Evolutionary conservation across 164 flowering plant genomes (phyloP).

Genomic region (Aristolochia contorta): DNA sequence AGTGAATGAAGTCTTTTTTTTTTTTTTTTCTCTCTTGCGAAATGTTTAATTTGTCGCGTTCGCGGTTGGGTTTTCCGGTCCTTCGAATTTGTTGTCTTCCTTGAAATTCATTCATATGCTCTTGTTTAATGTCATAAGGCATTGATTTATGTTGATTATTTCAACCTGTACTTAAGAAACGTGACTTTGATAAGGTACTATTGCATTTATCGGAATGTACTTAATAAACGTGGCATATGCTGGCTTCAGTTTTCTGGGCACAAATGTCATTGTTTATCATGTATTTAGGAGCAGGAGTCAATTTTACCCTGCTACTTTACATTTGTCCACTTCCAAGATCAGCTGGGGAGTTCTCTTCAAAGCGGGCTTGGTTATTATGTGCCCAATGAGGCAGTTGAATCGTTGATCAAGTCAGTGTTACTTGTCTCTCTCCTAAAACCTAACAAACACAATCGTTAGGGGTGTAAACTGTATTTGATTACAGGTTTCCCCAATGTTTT

Average conservation of each 20-base stretch:
- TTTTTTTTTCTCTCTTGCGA: too few species aligned
- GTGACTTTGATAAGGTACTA: background rate
- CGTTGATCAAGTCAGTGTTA: slow-evolving; percentile 53
- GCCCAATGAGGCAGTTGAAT: slow-evolving; percentile 85
- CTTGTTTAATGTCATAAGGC: too few species aligned
- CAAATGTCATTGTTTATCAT: slow-evolving; percentile 68
- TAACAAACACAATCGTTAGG: too few species aligned
- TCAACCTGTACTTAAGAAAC: too few species aligned
- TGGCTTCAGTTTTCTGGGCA: slow-evolving; percentile 55
- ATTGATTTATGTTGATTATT: too few species aligned
- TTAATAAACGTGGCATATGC: slow-evolving; percentile 81
- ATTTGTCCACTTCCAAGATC: slow-evolving; percentile 89
- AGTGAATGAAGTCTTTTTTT: too few species aligned
- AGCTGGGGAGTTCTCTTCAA: slow-evolving; percentile 81
- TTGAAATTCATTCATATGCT: too few species aligned
- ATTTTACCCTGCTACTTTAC: slow-evolving; percentile 89
- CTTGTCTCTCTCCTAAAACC: slow-evolving; percentile 77
- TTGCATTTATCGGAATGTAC: slow-evolving; percentile 32
- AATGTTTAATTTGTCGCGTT: too few species aligned
- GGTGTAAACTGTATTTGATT: too few species aligned
- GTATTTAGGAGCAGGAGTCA: slow-evolving; percentile 87
- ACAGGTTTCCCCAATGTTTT: too few species aligned
- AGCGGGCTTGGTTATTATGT: slow-evolving; percentile 88
- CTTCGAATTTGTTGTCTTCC: too few species aligned
- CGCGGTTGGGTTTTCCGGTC: too few species aligned